These are phyloP conservation scores for Chrysoporthe puriensis DNA, from an alignment of 2,329 filamentous ascomycete genomes.

Conservation along the genomic window DNA sequence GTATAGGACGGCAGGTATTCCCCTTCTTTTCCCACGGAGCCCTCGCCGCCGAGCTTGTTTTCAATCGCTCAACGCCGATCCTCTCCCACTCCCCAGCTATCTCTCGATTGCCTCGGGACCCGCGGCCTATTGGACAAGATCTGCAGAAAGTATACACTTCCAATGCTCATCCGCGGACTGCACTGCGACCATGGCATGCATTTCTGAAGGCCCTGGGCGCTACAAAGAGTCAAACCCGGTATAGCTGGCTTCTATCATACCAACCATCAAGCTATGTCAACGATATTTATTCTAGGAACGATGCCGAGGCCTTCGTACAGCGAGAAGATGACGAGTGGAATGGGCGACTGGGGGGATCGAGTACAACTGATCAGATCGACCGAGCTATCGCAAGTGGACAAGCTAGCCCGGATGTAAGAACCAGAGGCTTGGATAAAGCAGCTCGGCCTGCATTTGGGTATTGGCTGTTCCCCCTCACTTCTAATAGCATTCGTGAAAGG, in stretches of 20 bases:
- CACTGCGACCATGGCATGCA: neutral
- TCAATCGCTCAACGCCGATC: neutral
- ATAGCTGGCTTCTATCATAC: slow-evolving; percentile 2
- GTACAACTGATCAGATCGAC: slow-evolving; percentile 4
- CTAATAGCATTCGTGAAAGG: neutral
- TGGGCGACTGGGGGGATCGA: neutral
- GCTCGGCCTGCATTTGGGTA: slow-evolving; percentile 4
- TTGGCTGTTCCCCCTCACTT: slow-evolving; percentile 1
- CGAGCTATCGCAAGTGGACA: slow-evolving; percentile 6
- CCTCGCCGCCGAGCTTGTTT: neutral
- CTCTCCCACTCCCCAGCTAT: neutral
- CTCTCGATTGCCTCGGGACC: neutral
- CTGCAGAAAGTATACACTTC: neutral
- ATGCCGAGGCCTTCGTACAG: neutral
- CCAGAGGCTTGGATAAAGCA: neutral
- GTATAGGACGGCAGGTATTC: neutral
- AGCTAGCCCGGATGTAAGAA: slow-evolving; percentile 7
- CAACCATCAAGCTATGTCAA: slow-evolving; percentile 4
- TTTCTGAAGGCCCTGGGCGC: neutral
- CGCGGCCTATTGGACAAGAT: slow-evolving; percentile 1
- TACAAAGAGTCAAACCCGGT: neutral
- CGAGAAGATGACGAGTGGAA: slow-evolving; percentile 2
- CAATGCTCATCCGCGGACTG: neutral
- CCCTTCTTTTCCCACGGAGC: slow-evolving; percentile 6
- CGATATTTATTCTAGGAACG: neutral